Evolutionary conservation across 352 stramenopile species (phyloP).

Genomic region (Phytophthora palmivora): DNA sequence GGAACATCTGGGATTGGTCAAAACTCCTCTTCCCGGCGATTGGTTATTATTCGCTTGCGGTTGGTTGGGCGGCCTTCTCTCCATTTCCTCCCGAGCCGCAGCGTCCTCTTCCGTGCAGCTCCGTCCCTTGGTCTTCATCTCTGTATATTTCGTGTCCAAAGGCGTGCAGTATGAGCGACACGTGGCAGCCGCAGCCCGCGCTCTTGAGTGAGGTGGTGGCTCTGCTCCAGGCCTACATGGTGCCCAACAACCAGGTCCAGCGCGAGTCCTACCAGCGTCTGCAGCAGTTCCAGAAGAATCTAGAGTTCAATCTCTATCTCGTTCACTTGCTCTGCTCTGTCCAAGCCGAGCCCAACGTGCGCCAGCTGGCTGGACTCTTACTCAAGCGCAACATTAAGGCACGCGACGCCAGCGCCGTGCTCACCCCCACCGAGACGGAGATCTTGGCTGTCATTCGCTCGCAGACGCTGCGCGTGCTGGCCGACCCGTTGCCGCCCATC

Average conservation of each 20-base stretch:
- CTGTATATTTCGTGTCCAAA: slow-evolving; percentile 20
- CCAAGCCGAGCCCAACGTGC: slow-evolving; percentile 68
- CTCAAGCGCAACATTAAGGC: slow-evolving; percentile 91
- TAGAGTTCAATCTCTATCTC: slow-evolving; percentile 91
- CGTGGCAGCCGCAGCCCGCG: slow-evolving; percentile 81
- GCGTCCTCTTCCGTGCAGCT: slow-evolving; percentile 9
- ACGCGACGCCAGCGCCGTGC: slow-evolving; percentile 59
- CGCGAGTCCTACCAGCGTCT: slow-evolving; percentile 83
- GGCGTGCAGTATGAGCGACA: slow-evolving; percentile 37
- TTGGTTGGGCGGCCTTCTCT: slow-evolving; percentile 15
- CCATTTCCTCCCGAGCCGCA: slow-evolving; percentile 9
- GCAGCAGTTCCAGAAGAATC: slow-evolving; percentile 89
- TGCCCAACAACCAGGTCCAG: slow-evolving; percentile 89
- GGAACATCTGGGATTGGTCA: neutral
- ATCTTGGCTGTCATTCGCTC: slow-evolving; percentile 84
- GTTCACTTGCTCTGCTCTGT: slow-evolving; percentile 80
- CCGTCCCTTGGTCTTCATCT: neutral
- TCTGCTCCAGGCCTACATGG: slow-evolving; percentile 81
- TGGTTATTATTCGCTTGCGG: slow-evolving; percentile 5
- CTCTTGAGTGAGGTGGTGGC: slow-evolving; percentile 81
- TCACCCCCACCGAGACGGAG: slow-evolving; percentile 66
- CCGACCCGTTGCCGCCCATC: slow-evolving; percentile 70
- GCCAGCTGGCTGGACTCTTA: slow-evolving; percentile 79
- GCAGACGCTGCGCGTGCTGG: slow-evolving; percentile 74
- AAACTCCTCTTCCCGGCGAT: neutral